Evolutionary conservation across 2,329 filamentous ascomycete genomes (phyloP), one percentile per base, ranked within the genome.

Genomic region (Grosmannia penicillata): DNA sequence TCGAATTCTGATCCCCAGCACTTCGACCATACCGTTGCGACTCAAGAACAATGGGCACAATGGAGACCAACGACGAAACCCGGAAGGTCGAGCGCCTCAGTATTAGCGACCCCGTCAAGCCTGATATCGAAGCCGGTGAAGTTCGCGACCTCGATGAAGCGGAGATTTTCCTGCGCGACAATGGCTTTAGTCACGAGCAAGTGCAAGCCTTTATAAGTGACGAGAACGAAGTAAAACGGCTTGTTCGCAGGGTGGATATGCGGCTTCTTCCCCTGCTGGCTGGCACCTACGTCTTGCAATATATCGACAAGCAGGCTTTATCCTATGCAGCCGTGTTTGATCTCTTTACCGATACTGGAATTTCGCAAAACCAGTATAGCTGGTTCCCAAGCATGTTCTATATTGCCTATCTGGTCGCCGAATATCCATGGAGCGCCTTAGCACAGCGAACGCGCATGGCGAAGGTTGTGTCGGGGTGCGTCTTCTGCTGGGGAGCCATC

Each of bases 291-390:
- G 21, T 37, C 8, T 28, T 43, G 31, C 33, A 39, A 11, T 38
- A 38, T 18, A 24, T 75, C n/a, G 70, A 39, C 39, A 68, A 66
- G 56, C 76, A 82, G 37, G 84, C 84, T 50, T 83, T 84, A 45
- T 75, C 77, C 36, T 82, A 82, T 58, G 78, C 77, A n/a, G 64
- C 70, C 8, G 61, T 82, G 4, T 81, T 79, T 47, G 66, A 68
- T 2, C 48, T 85, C 38, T 72, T 79, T 53, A 57, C 65, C 41
- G 76, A 81, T 45, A 61, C 82, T 4, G 60, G 65, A 13, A 58
- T 84, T 43, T 53, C 54, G 26, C 66, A 69, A n/a, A 66, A 70
- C 40, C 76, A 85, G 51, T 87, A 80, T 53, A 39, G 41, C 37
- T 43, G 41, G 41, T 33, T 36, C n/a, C 23, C 29, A 13, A 33